Base-by-base conservation (phyloP, 306 rosid genomes). In the Dryas octopetala region DNA sequence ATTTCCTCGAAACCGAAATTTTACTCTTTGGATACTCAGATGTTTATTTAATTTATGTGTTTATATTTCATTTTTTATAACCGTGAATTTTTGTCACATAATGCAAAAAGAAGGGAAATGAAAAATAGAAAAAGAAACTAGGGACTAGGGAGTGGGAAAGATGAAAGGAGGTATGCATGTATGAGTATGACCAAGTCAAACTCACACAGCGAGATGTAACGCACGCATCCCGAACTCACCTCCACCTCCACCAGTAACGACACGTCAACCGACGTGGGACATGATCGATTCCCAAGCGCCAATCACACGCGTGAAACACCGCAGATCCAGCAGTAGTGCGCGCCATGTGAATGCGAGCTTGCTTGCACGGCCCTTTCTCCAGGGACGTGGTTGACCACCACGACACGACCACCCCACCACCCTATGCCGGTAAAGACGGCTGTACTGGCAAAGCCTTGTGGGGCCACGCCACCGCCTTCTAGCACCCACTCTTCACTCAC, bases 111-210 rank as follows among this genome's bases (percentile, higher is more conserved):
- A 4, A 53, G 2, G 5, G 2, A 13, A 53, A 5, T 23, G 23
- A 32, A 12, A 2, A 58, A 8, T 23, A 23, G 23, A 19, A 23
- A 55, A 57, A 51, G 5, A 1, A 6, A 13, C 55, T 5, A 3
- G 46, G 9, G 4, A 13, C 55, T 5, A 0, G 46, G 9, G 4
- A 44, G 7, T n/a, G 15, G 7, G 69, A 12, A 8, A 57, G 23
- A 19, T 6, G 7, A 28, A 32, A 15, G 46, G 13, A 14, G 43
- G 40, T 57, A 28, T 3, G 32, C 3, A 43, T 1, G 51, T 16
- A 28, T 49, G 53, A 11, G 32, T 19, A 19, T 47, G 77, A 61
- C 77, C 12, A 1, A 60, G 77, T 73, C 77, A 60, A 73, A 72
- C 28, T n/a, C 59, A 60, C 68, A 60, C 59, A 60, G 68, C 58